phyloP scores from a whole-genome alignment of 306 rosid species.

The Rosa chinensis region DNA sequence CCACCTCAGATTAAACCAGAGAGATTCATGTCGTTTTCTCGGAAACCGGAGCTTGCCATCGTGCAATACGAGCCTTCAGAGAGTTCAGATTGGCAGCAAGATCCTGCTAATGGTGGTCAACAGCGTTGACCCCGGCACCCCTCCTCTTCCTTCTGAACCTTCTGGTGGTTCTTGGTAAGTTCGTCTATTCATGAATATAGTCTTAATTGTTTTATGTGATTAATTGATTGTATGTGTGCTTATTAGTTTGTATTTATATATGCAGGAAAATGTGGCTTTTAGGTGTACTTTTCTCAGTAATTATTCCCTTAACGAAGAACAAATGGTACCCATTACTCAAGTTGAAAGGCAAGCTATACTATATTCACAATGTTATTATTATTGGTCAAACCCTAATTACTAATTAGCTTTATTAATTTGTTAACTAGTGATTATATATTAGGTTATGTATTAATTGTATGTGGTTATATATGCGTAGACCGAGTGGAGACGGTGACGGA shows the following conservation, averaged over 20 bases:
- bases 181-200: not conserved
- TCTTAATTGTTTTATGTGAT: not conserved
- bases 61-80: not conserved
- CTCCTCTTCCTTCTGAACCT: conserved; percentile 31
- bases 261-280: conserved; percentile 60
- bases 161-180: conserved; percentile 37
- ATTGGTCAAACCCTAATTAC: not conserved
- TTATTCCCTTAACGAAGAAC: conserved; percentile 45
- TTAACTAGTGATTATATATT: not conserved
- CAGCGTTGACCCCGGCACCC: conserved; percentile 26
- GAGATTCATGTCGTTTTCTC: not conserved
- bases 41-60: conserved; percentile 2
- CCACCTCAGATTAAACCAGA: not conserved
- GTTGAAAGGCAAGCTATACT: conserved; percentile 35
- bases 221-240: too few species aligned
- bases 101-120: conserved; percentile 22
- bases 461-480: conserved; percentile 27
- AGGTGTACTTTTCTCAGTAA: conserved; percentile 43
- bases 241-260: not conserved
- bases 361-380: not conserved
- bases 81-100: conserved; percentile 8
- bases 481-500: conserved; percentile 41
- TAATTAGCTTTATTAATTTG: not conserved
- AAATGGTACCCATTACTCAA: conserved; percentile 58
- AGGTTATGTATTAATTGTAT: not conserved